Conservation (phyloP, 2,329 filamentous ascomycete species). For the Ciborinia camelliae region DNA sequence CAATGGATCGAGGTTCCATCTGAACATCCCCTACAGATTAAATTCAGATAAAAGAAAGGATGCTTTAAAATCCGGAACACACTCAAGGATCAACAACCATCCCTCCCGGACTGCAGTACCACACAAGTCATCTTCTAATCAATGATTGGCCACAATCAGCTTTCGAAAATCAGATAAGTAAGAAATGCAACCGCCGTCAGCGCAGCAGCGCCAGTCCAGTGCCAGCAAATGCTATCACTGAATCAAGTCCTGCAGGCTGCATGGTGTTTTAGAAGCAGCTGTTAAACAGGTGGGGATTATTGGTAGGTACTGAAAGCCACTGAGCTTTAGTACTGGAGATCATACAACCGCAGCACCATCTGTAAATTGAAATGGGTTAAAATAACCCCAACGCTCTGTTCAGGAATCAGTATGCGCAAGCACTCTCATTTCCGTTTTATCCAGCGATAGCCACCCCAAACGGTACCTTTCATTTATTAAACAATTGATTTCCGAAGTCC, state of each 20-base stretch:
- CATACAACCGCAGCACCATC: neutral
- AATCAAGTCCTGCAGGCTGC: neutral
- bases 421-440: neutral
- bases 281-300: neutral
- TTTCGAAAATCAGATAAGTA: neutral
- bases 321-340: neutral
- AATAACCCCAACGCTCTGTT: neutral
- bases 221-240: neutral
- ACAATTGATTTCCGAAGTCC: neutral
- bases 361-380: neutral
- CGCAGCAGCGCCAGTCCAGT: slow-evolving; percentile 4
- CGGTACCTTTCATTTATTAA: neutral
- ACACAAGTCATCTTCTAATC: neutral
- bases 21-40: neutral
- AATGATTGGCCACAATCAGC: neutral
- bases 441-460: neutral
- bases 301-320: neutral
- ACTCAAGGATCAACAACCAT: slow-evolving; percentile 1
- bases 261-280: neutral
- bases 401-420: neutral
- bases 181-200: slow-evolving; percentile 12
- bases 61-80: slow-evolving; percentile 10
- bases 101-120: neutral
- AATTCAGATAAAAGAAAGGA: neutral
- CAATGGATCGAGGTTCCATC: too few species aligned